These are phyloP conservation scores for Citrus glauca DNA, from an alignment of 345 rosid species.

Conservation along the genomic window DNA sequence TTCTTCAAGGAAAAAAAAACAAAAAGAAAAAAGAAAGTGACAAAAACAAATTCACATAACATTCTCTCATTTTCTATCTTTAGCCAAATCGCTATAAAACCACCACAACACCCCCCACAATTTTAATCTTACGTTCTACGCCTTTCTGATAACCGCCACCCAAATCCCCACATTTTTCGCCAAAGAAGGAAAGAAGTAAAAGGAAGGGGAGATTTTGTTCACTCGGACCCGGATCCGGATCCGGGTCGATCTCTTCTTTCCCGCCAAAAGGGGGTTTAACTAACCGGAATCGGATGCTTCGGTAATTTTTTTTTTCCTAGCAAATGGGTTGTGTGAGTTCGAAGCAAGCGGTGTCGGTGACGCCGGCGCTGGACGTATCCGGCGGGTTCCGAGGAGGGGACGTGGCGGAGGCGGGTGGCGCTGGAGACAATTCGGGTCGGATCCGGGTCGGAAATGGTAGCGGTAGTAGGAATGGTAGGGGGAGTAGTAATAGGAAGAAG, in stretches of 20 bases:
- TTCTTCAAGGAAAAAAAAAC: no score
- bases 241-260: neutral
- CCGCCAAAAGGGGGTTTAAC: neutral
- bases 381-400: conserved; percentile 38
- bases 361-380: conserved; percentile 80
- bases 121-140: neutral
- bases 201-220: no score
- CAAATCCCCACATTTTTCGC: neutral
- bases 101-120: neutral
- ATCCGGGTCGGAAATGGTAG: conserved; percentile 21
- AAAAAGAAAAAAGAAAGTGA: neutral
- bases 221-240: neutral
- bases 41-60: neutral
- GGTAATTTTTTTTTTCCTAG: neutral
- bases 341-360: conserved; percentile 88
- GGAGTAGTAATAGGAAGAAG: conserved; percentile 3
- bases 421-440: conserved; percentile 28
- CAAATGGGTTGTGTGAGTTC: conserved; percentile 97
- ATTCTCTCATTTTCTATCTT: neutral
- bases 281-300: neutral
- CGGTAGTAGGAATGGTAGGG: conserved; percentile 14
- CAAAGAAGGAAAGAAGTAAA: neutral
- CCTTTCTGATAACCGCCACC: neutral
- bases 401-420: neutral
- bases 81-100: neutral